Evolutionary conservation across 2,329 filamentous ascomycete genomes (phyloP).

Genomic region (Penicillium sp.): DNA sequence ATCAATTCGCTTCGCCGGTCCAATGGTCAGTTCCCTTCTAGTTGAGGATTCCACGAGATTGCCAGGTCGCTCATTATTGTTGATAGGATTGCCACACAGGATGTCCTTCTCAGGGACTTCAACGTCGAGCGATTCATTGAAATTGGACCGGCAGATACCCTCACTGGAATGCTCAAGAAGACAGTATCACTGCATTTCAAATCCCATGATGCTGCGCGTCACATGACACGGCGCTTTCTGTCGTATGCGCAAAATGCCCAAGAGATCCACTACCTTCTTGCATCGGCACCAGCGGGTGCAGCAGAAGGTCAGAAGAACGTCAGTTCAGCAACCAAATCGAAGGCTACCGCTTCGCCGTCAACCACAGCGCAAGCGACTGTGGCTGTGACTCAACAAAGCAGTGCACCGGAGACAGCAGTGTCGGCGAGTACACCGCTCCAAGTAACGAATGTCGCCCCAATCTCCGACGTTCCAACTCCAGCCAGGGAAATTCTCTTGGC

Average conservation of each 20-base stretch:
- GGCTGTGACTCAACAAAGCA: background rate
- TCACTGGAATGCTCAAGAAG: slow-evolving; percentile 36
- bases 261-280: slow-evolving; percentile 2
- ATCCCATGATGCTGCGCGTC: slow-evolving; percentile 16
- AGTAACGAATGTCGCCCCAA: background rate
- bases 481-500: slow-evolving; percentile 34
- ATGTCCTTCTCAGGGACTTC: slow-evolving; percentile 24
- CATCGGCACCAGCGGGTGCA: background rate
- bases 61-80: background rate
- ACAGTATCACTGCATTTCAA: slow-evolving; percentile 24
- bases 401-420: background rate
- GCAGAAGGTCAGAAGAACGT: background rate
- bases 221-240: slow-evolving; percentile 3
- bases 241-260: slow-evolving; percentile 22
- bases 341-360: background rate
- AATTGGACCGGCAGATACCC: slow-evolving; percentile 33
- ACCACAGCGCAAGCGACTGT: background rate
- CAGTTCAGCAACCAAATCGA: background rate
- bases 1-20: slow-evolving; percentile 25
- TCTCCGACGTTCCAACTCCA: slow-evolving; percentile 5
- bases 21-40: slow-evolving; percentile 6
- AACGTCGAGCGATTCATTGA: slow-evolving; percentile 33
- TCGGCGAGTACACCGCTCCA: background rate
- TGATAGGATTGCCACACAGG: slow-evolving; percentile 36
- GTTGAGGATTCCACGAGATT: background rate